Percentiles rank a stretch among this genome's conserved stretches.
Conservation (phyloP, 2,329 filamentous ascomycete species). For the Aspergillus brunneoviolaceus region DNA sequence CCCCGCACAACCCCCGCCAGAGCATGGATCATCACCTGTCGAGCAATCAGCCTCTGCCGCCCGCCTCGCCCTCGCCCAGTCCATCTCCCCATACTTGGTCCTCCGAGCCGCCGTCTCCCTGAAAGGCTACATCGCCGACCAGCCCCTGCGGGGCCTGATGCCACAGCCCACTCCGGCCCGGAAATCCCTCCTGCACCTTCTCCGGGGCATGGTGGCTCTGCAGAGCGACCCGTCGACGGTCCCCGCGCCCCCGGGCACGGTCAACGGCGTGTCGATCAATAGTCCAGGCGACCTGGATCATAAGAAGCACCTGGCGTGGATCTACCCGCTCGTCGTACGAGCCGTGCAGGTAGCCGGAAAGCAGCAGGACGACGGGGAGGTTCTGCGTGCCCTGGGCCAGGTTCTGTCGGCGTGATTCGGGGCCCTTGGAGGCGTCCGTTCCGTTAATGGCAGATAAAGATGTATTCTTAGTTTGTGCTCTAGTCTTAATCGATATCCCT, state of each 20-base stretch:
- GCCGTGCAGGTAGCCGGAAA: conserved; percentile 41
- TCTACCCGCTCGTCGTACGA: conserved; percentile 69
- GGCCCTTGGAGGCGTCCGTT: no score
- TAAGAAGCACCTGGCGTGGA: conserved; percentile 72
- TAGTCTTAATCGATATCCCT: not conserved
- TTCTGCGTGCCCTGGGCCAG: conserved; percentile 54
- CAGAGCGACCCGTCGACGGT: conserved; percentile 70
- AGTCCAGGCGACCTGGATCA: conserved; percentile 31
- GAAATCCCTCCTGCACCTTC: conserved; percentile 71
- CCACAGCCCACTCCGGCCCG: conserved; percentile 81
- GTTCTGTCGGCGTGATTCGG: conserved; percentile 58
- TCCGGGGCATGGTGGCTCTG: conserved; percentile 66
- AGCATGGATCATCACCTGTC: conserved; percentile 16
- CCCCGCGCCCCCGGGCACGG: conserved; percentile 46
- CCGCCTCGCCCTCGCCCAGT: conserved; percentile 66
- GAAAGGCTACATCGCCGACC: conserved; percentile 85
- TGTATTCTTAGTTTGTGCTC: not conserved
- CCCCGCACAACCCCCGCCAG: not conserved
- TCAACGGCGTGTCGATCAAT: conserved; percentile 53
- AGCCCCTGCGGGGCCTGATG: conserved; percentile 83
- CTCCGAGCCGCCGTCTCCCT: conserved; percentile 76
- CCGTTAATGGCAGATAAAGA: not conserved
- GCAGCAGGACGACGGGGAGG: conserved; percentile 38
- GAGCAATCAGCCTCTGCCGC: conserved; percentile 31
- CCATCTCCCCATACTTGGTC: conserved; percentile 77